Evolutionary conservation across 768 basidiomycete genomes (phyloP), one percentile per base, ranked within the genome.

Genomic region (Crepidotus variabilis): DNA sequence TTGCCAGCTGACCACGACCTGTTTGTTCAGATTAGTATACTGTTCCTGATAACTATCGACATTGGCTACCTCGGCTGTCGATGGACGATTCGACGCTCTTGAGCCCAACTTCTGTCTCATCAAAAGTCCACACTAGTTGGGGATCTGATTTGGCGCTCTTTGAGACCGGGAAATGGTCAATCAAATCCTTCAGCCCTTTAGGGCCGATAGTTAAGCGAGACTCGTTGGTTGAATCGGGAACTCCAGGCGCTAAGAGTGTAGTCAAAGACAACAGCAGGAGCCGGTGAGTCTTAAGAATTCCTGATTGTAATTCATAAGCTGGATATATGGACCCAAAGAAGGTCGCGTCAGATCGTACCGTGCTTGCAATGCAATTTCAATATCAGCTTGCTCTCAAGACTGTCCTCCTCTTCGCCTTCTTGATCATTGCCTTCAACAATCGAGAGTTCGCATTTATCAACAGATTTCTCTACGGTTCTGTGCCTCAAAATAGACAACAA

Each of bases 351-450:
- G 28, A 10, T 60, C 73, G 60, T 66, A 90, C 91, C 92, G 61
- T 92, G 88, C 75, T 93, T 92, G 69, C 92, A 94, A 62, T 90
- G 79, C 50, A 93, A 69, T 60, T 85, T 85, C 36, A 93, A 73
- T 28, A 89, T 76, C 52, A 93, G 72, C 63, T 79, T 86, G 63
- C 85, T 88, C 68, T 92, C 88, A 6, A 90, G 72, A 49, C 80
- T 75, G 60, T 91, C 88, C 16, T 72, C 65, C 3, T 71, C 69
- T 9, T 65, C 62, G n/a, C 60, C 60, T 32, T 61, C 56, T 13
- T 69, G 18, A 22, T 51, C 47, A 56, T 56, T 60, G 7, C 77
- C 79, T 57, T 91, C 87, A 3, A 82, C 67, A 52, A 93, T 81
- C 4, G 84, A 81, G 51, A 94, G 66, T 62, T 91, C 90, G 65